A percentile compares a stretch with the other conserved stretches of the same genome.
These are phyloP conservation scores for Zasmidium angulare DNA, from an alignment of 2,329 filamentous ascomycete genomes.

Conservation along the genomic window DNA sequence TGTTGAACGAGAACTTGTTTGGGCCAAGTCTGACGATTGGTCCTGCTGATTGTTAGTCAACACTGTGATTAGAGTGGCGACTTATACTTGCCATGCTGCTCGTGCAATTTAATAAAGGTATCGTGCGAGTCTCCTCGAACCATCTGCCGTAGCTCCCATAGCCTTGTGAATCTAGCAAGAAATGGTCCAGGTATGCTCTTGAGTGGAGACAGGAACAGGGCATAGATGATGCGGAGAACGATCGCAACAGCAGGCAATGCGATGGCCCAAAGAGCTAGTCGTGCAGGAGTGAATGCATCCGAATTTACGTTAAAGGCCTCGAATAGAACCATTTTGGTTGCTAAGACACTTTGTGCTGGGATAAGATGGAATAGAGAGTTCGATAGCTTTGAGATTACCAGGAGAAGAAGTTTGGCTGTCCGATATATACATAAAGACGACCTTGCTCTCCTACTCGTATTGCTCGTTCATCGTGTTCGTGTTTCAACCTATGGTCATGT, in stretches of 20 bases:
- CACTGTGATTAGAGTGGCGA: too few relatives aligned
- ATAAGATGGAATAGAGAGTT: not conserved
- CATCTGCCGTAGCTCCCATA: slow-evolving; percentile 8
- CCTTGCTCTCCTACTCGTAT: too few relatives aligned
- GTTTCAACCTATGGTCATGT: too few relatives aligned
- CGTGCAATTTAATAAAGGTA: slow-evolving; percentile 2
- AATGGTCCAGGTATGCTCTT: slow-evolving; percentile 8
- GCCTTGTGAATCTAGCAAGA: slow-evolving; percentile 9
- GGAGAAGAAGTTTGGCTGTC: too few relatives aligned
- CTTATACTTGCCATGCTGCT: slow-evolving; percentile 12
- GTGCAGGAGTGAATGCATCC: not conserved
- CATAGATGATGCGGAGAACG: not conserved
- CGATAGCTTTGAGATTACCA: too few relatives aligned
- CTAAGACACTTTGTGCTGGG: not conserved
- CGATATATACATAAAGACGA: too few relatives aligned
- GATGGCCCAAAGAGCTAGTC: not conserved
- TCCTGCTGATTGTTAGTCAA: not conserved
- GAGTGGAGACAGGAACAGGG: not conserved
- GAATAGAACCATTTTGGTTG: not conserved
- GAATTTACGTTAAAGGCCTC: not conserved
- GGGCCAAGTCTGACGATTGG: slow-evolving; percentile 1
- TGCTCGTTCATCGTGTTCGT: too few relatives aligned
- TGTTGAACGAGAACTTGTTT: not conserved
- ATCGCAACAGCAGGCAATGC: not conserved
- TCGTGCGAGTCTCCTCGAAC: slow-evolving; percentile 7